Percentiles rank a stretch among this genome's conserved stretches.
These are phyloP conservation scores for Reticulascus tulasneorum DNA, from an alignment of 2,329 filamentous ascomycete species.

Conservation along the genomic window DNA sequence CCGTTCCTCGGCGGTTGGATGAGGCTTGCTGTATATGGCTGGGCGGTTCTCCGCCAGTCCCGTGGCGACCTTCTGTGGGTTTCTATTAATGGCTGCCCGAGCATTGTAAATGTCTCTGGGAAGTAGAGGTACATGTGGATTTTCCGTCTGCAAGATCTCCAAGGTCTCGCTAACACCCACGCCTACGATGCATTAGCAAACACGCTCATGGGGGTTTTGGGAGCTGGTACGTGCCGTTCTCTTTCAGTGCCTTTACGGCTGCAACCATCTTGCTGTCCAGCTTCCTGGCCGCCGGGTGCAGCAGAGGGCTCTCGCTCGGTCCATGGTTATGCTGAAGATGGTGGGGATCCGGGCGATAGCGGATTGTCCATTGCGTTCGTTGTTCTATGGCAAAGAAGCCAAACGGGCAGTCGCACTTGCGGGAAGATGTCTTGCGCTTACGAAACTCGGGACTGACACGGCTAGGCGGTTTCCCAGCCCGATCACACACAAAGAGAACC, in stretches of 20 bases:
- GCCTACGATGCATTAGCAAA: conserved; percentile 42
- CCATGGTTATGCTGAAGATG: conserved; percentile 62
- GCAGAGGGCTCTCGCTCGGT: conserved; percentile 62
- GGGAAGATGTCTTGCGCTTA: conserved; percentile 63
- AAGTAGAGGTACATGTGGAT: conserved; percentile 59
- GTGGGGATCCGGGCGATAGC: conserved; percentile 55
- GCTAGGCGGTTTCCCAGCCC: conserved; percentile 58
- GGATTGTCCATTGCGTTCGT: conserved; percentile 62
- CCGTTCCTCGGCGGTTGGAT: conserved; percentile 59
- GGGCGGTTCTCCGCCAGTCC: conserved; percentile 58
- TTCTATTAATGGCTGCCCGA: conserved; percentile 62
- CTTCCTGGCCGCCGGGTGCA: conserved; percentile 63
- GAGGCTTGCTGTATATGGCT: conserved; percentile 64
- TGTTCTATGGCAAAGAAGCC: conserved; percentile 69
- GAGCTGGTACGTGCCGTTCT: conserved; percentile 49
- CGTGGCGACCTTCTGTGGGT: conserved; percentile 57
- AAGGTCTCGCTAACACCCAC: conserved; percentile 63
- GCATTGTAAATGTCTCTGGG: conserved; percentile 66
- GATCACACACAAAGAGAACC: conserved; percentile 63
- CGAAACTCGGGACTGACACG: conserved; percentile 61
- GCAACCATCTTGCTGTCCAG: conserved; percentile 65
- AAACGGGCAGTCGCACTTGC: conserved; percentile 65
- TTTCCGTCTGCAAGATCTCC: conserved; percentile 60
- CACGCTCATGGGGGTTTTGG: conserved; percentile 5
- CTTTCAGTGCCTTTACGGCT: conserved; percentile 62